Conservation (phyloP, 2,329 filamentous ascomycete species). For the Aplosporella prunicola region DNA sequence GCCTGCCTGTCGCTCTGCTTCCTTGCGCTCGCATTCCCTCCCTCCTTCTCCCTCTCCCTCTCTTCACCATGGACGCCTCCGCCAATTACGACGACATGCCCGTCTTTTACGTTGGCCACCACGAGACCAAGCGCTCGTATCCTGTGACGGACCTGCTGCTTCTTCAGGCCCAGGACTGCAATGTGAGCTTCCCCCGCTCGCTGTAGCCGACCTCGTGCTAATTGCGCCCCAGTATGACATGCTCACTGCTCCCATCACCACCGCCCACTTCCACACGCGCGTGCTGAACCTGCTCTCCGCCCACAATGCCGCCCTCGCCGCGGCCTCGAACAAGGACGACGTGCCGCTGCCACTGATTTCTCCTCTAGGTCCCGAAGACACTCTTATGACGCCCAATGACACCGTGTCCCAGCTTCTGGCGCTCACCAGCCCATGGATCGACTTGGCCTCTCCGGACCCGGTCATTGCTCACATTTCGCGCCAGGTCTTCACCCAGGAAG, state of each 20-base stretch:
- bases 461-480: slow-evolving; percentile 77
- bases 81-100: slow-evolving; percentile 30
- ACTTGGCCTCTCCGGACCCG: slow-evolving; percentile 73
- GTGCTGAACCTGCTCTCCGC: slow-evolving; percentile 53
- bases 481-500: slow-evolving; percentile 81
- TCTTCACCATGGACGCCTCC: slow-evolving; percentile 25
- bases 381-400: slow-evolving; percentile 58
- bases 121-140: slow-evolving; percentile 54
- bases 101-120: slow-evolving; percentile 63
- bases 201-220: not conserved
- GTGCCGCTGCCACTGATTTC: slow-evolving; percentile 39
- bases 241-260: slow-evolving; percentile 70
- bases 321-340: slow-evolving; percentile 29
- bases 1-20: too few relatives aligned
- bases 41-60: too few relatives aligned
- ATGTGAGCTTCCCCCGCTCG: slow-evolving; percentile 41
- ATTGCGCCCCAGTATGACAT: slow-evolving; percentile 58
- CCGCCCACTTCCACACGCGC: slow-evolving; percentile 58
- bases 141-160: slow-evolving; percentile 57
- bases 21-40: too few relatives aligned
- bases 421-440: slow-evolving; percentile 84
- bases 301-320: slow-evolving; percentile 43
- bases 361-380: slow-evolving; percentile 71
- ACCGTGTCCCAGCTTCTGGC: slow-evolving; percentile 66
- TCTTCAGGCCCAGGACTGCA: slow-evolving; percentile 56